Evolutionary conservation across 148 eudicot genomes (phyloP).

Genomic region (Silene conica): DNA sequence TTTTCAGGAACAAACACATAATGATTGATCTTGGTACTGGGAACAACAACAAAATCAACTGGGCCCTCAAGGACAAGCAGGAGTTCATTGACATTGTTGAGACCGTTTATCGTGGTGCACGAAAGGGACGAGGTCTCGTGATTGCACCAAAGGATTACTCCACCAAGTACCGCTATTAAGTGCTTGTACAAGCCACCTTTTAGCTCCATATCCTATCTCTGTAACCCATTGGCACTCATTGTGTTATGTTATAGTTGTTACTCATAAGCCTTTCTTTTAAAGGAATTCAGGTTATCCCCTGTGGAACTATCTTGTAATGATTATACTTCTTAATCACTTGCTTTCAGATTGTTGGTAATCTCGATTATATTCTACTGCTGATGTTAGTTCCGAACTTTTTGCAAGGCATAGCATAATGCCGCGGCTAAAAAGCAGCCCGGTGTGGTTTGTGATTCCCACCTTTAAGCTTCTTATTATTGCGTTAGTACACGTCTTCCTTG

Average conservation of each 20-base stretch:
- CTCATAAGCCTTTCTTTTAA: neutral
- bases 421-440: neutral
- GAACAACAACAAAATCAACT: slow-evolving; percentile 39
- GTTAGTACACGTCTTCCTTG: no score
- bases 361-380: neutral
- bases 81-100: slow-evolving; percentile 38
- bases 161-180: slow-evolving; percentile 37
- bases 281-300: neutral
- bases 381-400: neutral
- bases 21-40: slow-evolving; percentile 41
- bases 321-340: slow-evolving; percentile 7
- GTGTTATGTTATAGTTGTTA: neutral
- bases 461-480: no score
- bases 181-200: neutral
- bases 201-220: neutral
- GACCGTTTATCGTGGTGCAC: slow-evolving; percentile 42
- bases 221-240: neutral
- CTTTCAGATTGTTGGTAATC: neutral
- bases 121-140: slow-evolving; percentile 48
- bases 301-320: slow-evolving; percentile 3
- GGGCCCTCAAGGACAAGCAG: slow-evolving; percentile 40
- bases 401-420: no score
- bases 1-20: slow-evolving; percentile 39
- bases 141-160: slow-evolving; percentile 48
- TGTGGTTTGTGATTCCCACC: neutral